Evolutionary conservation across 2,329 filamentous ascomycete genomes (phyloP).

Genomic region (Fonsecaea pedrosoi): DNA sequence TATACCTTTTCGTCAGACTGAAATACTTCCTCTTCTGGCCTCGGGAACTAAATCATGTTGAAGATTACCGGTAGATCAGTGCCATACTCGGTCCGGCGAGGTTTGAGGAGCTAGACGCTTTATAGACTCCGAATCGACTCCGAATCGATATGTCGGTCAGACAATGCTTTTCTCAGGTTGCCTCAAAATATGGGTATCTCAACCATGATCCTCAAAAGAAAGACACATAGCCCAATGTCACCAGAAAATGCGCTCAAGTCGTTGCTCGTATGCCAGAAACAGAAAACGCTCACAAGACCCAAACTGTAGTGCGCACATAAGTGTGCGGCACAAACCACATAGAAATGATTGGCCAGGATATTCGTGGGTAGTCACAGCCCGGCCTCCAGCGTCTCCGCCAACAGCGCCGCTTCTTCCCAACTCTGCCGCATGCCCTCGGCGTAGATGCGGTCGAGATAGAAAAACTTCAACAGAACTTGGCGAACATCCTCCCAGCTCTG

Average conservation of each 20-base stretch:
- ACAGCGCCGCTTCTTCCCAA: slow-evolving; percentile 27
- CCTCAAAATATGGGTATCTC: no score
- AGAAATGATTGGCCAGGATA: background rate
- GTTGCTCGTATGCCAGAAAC: background rate
- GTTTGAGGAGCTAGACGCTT: background rate
- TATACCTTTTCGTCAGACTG: background rate
- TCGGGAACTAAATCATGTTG: background rate
- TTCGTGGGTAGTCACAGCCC: background rate
- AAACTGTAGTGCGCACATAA: background rate
- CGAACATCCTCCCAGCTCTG: slow-evolving; percentile 23
- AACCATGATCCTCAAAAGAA: no score
- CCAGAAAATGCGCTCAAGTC: background rate
- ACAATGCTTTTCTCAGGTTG: no score
- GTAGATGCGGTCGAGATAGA: slow-evolving; percentile 31
- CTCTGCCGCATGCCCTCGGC: slow-evolving; percentile 24
- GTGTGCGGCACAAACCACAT: background rate
- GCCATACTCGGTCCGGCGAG: background rate
- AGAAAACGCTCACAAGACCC: slow-evolving; percentile 7
- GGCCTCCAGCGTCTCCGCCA: slow-evolving; percentile 25
- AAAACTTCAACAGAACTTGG: slow-evolving; percentile 19
- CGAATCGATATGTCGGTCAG: no score
- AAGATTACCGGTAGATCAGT: background rate
- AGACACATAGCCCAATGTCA: background rate
- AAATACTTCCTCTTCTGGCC: background rate
- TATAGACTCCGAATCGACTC: no score